A percentile compares a stretch with the other conserved stretches of the same genome.
Conservation (phyloP, 2,329 filamentous ascomycete genomes). For the Lecanoromycetidae sp. region DNA sequence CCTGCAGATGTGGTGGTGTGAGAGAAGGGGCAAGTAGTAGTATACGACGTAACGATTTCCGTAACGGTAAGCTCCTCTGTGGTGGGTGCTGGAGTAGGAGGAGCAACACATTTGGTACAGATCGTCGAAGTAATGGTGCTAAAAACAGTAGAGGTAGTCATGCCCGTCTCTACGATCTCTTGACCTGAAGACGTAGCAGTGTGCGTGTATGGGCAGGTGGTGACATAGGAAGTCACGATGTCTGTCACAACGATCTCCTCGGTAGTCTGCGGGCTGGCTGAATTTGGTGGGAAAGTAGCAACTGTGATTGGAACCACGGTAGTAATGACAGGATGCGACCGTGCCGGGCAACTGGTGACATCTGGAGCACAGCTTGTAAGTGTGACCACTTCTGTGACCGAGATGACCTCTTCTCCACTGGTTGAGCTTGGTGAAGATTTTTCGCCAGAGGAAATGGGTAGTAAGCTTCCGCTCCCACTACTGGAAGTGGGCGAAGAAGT, state of each 20-base stretch:
- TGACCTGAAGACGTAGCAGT: constrained; percentile 10
- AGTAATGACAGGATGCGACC: not conserved
- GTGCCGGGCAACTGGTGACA: constrained; percentile 9
- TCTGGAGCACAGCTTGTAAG: constrained; percentile 5
- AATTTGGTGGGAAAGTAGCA: not conserved
- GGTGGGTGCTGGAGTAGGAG: not conserved
- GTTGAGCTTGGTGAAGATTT: not conserved
- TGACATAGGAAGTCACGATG: constrained; percentile 12
- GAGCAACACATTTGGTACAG: constrained; percentile 4
- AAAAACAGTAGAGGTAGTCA: constrained; percentile 12
- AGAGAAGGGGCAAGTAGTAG: no score
- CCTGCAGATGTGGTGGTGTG: no score
- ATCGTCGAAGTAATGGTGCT: constrained; percentile 14
- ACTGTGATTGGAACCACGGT: not conserved
- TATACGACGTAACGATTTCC: no score
- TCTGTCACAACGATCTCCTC: constrained; percentile 9
- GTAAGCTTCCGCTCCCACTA: no score
- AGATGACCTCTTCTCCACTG: not conserved
- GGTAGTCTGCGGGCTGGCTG: not conserved
- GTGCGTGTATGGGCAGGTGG: constrained; percentile 11
- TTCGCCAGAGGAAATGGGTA: not conserved
- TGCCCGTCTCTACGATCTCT: constrained; percentile 7
- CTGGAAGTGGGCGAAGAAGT: not conserved
- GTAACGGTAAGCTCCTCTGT: not conserved
- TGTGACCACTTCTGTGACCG: not conserved